A percentile compares a stretch with the other conserved stretches of the same genome.
phyloP scores from a whole-genome alignment of 345 rosid species.

The Geranium rotundifolium region DNA sequence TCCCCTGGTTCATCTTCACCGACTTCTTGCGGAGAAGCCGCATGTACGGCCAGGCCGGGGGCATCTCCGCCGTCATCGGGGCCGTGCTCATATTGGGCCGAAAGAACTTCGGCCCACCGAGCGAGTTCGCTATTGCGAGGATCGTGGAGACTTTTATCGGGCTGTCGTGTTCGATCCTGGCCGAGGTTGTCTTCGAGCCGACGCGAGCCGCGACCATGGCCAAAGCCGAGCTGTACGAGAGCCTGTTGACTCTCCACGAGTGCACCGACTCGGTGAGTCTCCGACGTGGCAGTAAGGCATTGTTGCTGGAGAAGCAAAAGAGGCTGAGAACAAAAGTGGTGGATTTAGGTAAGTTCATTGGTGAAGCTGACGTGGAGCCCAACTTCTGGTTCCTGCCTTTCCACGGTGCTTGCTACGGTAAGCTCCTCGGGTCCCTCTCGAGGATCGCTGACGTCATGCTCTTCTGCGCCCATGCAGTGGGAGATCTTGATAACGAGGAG shows the following conservation, averaged over 20 bases:
- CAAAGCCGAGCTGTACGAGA: constrained; percentile 37
- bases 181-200: constrained; percentile 53
- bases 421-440: constrained; percentile 42
- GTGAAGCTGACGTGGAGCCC: constrained; percentile 80
- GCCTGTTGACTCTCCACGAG: constrained; percentile 30
- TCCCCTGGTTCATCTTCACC: constrained; percentile 80
- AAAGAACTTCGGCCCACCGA: constrained; percentile 61
- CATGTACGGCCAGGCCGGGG: constrained; percentile 87
- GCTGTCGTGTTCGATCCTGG: constrained; percentile 51
- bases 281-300: constrained; percentile 13
- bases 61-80: constrained; percentile 69
- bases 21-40: constrained; percentile 53
- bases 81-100: constrained; percentile 73
- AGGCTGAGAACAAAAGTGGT: constrained; percentile 30
- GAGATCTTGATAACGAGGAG: constrained; percentile 28
- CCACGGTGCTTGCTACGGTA: constrained; percentile 42
- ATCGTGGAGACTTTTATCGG: constrained; percentile 80
- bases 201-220: constrained; percentile 65
- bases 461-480: constrained; percentile 35
- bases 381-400: constrained; percentile 79
- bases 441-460: constrained; percentile 52
- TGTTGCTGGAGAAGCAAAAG: constrained; percentile 32
- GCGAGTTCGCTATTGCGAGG: constrained; percentile 79
- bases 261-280: constrained; percentile 34
- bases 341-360: constrained; percentile 40